Base-by-base conservation (phyloP, 768 basidiomycete species). In the Candolleomyces efflorescens region DNA sequence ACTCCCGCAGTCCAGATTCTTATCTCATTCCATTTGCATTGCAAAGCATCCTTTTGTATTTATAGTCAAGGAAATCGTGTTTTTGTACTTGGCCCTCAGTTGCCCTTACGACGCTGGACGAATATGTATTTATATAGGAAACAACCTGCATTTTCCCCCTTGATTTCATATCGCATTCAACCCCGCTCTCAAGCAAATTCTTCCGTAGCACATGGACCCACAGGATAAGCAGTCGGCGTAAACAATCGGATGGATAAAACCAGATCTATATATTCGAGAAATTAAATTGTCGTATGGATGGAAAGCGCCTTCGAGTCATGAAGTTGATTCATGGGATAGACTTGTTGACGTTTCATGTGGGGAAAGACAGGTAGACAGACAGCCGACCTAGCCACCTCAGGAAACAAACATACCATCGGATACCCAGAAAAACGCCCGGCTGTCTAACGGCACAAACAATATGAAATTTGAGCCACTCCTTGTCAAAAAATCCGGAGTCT, bases 21-120 rank as follows among this genome's bases (percentile, higher is more conserved):
- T 32, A 32, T 32, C 32, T 32, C 32, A 32, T 32, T 11, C 45
- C 43, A 50, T 47, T 22, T 38, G 37, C 41, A 58, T 55, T 53
- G 9, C 46, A 45, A 51, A 41, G 20, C 39, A 24, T 46, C 55
- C 59, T 51, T 55, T 51, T 69, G 68, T 69, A 69, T 60, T 64
- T 63, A 65, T 67, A 69, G 47, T 54, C 63, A 59, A 63, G 51
- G 32, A 32, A 32, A 32, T 32, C 32, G 20, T 45, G 27, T 49
- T 54, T 38, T 43, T 47, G 48, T 41, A 38, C 36, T 59, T 54
- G 51, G 41, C 43, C 55, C 48, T 15, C 26, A 24, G 41, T 41
- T 27, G 56, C 41, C 18, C 26, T 12, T 37, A 52, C 26, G 17
- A 17, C 52, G 41, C 48, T 53, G 50, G 49, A 36, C 51, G 53